Evolutionary conservation across 371 early-diverging fungal genomes (phyloP), one percentile per base, ranked within the genome.

Genomic region (Mucor velutinosus): DNA sequence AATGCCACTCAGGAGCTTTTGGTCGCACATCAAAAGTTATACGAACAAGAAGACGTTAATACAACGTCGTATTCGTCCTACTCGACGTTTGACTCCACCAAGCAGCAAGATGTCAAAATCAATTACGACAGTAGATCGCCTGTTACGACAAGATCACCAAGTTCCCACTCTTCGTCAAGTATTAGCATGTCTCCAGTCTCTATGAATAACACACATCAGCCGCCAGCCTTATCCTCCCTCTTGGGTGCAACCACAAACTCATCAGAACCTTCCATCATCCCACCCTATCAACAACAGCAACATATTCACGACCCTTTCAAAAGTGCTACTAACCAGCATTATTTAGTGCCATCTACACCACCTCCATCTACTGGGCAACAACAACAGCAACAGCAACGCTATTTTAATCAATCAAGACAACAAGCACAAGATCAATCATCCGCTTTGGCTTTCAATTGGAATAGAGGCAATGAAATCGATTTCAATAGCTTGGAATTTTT

Each of bases 401-500:
- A 63, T 35, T 39, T 55, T 1, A 15, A 53, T 27, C 23, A 5
- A 25, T 23, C 19, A 53, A 53, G 27, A 25, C 53, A 53, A 11
- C 53, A 53, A 53, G 10, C 53, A 27, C 27, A 25, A 45, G 45
- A 57, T 19, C 53, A 35, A 17, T 58, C 29, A 30, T 58, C 58
- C 0, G 30, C 65, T 6, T 21, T 64, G 6, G 39, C 41, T 35
- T 41, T 58, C 0, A 70, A 70, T 37, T 65, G 60, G 57, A 70
- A 65, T 11, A 15, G 70, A 25, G 72, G 72, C 8, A 70, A 62
- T 29, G 69, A 74, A 12, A 76, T 78, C 3, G 75, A 81, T 53
- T 81, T 76, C 57, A 81, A 81, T 55, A 81, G 81, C 43, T 58
- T 68, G 4, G 78, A 76, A 30, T 81, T 81, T 32, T 66, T 81